Percentiles rank a stretch among this genome's conserved stretches.
Evolutionary conservation across 495 filamentous ascomycete species (phyloP).

Genomic region (Penicillium lividum): DNA sequence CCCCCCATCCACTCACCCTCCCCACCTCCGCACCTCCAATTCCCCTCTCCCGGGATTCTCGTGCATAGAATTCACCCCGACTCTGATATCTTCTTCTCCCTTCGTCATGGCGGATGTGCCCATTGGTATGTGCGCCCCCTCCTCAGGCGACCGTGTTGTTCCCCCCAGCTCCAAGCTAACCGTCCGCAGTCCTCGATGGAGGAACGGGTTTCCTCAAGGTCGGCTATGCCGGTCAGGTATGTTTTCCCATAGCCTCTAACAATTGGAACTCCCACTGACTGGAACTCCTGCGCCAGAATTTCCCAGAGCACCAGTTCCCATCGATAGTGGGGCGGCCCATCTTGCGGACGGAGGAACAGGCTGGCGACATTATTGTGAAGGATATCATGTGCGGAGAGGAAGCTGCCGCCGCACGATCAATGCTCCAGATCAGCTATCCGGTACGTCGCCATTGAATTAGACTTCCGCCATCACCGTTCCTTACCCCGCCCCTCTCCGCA

Average conservation of each 20-base stretch:
- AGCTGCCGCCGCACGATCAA: slow-evolving; percentile 88
- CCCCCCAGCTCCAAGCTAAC: slow-evolving; percentile 32
- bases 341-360: slow-evolving; percentile 88
- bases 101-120: slow-evolving; percentile 68
- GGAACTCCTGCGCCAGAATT: slow-evolving; percentile 63
- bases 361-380: slow-evolving; percentile 81
- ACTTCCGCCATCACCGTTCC: slow-evolving; percentile 14
- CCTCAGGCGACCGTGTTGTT: slow-evolving; percentile 28
- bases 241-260: slow-evolving; percentile 17
- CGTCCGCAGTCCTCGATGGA: slow-evolving; percentile 88
- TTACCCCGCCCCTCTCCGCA: slow-evolving; percentile 29
- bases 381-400: slow-evolving; percentile 99
- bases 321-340: slow-evolving; percentile 98
- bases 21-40: slow-evolving; percentile 25
- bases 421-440: slow-evolving; percentile 97
- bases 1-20: slow-evolving; percentile 25
- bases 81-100: slow-evolving; percentile 13
- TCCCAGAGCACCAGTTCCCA: slow-evolving; percentile 96
- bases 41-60: slow-evolving; percentile 24
- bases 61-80: slow-evolving; percentile 9
- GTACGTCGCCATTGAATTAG: slow-evolving; percentile 47
- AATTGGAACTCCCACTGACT: slow-evolving; percentile 13
- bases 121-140: slow-evolving; percentile 56
- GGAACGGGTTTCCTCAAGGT: slow-evolving; percentile 99
- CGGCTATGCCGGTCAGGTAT: slow-evolving; percentile 88